Evolutionary conservation across 2,329 filamentous ascomycete genomes (phyloP).

Genomic region (Claviceps citrina): DNA sequence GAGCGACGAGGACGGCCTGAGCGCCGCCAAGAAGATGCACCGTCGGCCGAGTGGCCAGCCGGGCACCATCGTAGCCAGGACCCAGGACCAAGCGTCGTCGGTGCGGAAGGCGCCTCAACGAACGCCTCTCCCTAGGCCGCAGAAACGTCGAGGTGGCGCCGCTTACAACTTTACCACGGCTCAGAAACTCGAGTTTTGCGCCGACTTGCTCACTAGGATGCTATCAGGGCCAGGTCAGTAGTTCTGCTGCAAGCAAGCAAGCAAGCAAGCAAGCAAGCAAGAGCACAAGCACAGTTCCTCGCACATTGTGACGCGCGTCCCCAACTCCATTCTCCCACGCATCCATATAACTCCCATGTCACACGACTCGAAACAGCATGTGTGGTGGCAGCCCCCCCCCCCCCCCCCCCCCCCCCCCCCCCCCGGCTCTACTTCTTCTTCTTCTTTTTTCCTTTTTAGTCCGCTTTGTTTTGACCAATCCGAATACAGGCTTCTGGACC

Average conservation of each 20-base stretch:
- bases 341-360: too few relatives aligned
- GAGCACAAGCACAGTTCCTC: neutral
- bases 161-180: constrained; percentile 19
- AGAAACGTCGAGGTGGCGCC: constrained; percentile 21
- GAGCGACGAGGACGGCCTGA: constrained; percentile 7
- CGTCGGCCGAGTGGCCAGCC: constrained; percentile 21
- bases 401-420: too few relatives aligned
- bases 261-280: neutral
- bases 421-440: too few relatives aligned
- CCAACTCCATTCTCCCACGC: too few relatives aligned
- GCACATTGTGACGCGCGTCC: too few relatives aligned
- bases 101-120: constrained; percentile 14
- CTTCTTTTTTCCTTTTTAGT: too few relatives aligned
- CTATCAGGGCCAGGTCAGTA: constrained; percentile 41
- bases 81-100: constrained; percentile 12
- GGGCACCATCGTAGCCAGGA: constrained; percentile 3
- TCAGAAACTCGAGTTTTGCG: constrained; percentile 41
- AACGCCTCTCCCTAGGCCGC: constrained; percentile 19
- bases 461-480: too few relatives aligned
- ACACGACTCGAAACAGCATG: too few relatives aligned
- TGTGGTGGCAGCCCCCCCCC: too few relatives aligned
- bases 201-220: constrained; percentile 43
- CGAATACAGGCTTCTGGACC: constrained; percentile 44
- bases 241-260: neutral
- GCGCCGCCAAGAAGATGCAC: constrained; percentile 24